Percentiles rank a stretch among this genome's conserved stretches.
Conservation (phyloP, 495 filamentous ascomycete species). For the Immersiella caudata region DNA sequence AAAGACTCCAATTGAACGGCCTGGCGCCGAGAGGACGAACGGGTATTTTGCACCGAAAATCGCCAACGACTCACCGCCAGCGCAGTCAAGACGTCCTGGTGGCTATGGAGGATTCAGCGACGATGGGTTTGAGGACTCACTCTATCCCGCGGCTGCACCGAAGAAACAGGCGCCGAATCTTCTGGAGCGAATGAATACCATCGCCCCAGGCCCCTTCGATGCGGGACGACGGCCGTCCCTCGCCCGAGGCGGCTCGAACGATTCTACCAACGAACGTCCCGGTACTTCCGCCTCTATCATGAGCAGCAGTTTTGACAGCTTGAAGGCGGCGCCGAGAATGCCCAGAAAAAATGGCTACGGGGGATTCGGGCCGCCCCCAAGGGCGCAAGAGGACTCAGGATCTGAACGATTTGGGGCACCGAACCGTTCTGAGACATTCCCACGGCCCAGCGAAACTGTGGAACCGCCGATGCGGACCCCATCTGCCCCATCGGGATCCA, state of each 20-base stretch:
- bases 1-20: conserved; percentile 49
- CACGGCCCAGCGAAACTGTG: conserved; percentile 41
- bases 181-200: conserved; percentile 64
- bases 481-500: conserved; percentile 44
- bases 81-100: conserved; percentile 36
- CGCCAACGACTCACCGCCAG: conserved; percentile 36
- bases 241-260: conserved; percentile 21
- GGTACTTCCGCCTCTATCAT: conserved; percentile 47
- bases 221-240: conserved; percentile 37
- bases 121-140: conserved; percentile 55
- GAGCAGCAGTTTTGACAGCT: conserved; percentile 42
- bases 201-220: conserved; percentile 70
- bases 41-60: conserved; percentile 47
- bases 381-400: conserved; percentile 35
- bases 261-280: conserved; percentile 34
- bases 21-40: conserved; percentile 38
- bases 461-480: conserved; percentile 49
- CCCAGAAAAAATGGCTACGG: conserved; percentile 55
- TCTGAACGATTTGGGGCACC: conserved; percentile 44
- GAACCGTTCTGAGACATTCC: conserved; percentile 60
- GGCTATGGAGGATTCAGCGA: conserved; percentile 49
- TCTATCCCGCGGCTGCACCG: conserved; percentile 36
- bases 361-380: conserved; percentile 48
- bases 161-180: conserved; percentile 53
- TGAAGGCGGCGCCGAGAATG: conserved; percentile 37